Conservation (phyloP, 164 flowering plant species). For the Tinospora cordifolia region DNA sequence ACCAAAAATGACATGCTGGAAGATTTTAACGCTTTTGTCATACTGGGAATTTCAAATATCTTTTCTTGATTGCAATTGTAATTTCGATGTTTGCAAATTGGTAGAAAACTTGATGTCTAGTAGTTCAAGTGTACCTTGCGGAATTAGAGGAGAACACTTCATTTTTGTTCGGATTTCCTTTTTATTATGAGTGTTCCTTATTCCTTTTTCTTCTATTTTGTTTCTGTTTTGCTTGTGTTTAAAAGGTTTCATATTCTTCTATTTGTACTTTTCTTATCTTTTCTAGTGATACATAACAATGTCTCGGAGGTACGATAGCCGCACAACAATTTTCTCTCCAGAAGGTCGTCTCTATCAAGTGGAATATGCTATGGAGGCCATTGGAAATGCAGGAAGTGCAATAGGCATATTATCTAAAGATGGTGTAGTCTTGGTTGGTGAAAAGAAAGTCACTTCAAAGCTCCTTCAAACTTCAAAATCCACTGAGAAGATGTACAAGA, state of each 20-base stretch:
- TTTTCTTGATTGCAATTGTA: no score
- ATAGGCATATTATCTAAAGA: constrained; percentile 58
- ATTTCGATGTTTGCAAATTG: no score
- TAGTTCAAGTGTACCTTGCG: no score
- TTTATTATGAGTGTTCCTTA: neutral
- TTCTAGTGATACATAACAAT: constrained; percentile 19
- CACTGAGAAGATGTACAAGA: constrained; percentile 46
- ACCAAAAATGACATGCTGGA: no score
- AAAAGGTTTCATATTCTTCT: neutral
- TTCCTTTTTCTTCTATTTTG: neutral
- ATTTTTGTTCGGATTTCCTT: neutral
- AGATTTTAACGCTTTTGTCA: no score
- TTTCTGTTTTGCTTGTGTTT: neutral
- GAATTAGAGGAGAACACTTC: neutral
- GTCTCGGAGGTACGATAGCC: constrained; percentile 71
- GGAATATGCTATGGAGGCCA: constrained; percentile 74
- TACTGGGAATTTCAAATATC: no score
- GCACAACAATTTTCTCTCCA: constrained; percentile 67
- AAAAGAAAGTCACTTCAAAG: constrained; percentile 19
- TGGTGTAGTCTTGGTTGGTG: constrained; percentile 60
- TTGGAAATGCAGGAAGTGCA: constrained; percentile 66
- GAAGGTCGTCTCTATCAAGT: constrained; percentile 74
- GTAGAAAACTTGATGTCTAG: no score
- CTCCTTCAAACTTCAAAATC: constrained; percentile 8
- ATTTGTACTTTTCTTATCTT: neutral